Base-by-base conservation (phyloP, 2,329 filamentous ascomycete species). In the Thelonectria discophora region DNA sequence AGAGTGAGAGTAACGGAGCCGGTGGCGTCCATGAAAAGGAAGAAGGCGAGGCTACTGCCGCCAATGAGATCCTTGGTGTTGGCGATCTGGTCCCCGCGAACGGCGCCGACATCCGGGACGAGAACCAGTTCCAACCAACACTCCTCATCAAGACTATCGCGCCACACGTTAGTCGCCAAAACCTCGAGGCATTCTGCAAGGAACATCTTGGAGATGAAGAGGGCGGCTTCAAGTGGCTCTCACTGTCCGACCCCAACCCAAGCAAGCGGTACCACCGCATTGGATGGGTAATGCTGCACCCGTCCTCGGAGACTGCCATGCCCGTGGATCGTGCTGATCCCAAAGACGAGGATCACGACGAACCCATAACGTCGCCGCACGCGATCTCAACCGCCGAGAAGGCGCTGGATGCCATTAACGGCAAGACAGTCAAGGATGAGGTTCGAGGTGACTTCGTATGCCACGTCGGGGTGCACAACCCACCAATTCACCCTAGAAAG, bases 91-190 rank as follows among this genome's bases (percentile, higher is more conserved):
- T 98, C 13, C 93, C 95, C 34, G 89, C 89, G 42, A 88, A 88
- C 66, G 92, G 91, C 27, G 92, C 91, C 50, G 94, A 98, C 66
- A 86, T 98, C 53, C 89, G 93, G 39, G 95, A 99, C 73, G 94
- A 97, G 68, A 91, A 90, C 50, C 86, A 95, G 32, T 89, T 90
- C 67, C 93, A 97, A 75, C 95, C 95, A 13, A 97, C 96, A 0
- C 84, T 99, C 17, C 86, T 99, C 48, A 97, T 99, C 83, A 99
- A 99, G 81, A 99, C 95, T 0, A 93, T 99, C 72, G 94, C 95
- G 5, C 95, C 95, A 8, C 97, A 96, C 61, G 95, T 99, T 65
- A 97, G 93, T 72, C 91, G 95, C 40, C 88, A 91, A 51, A 98
- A 97, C 72, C 86, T 99, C 18, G 95, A 99, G 77, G 89, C 89